Evolutionary conservation across 2,329 filamentous ascomycete species (phyloP).

Genomic region (Fusarium compactum): DNA sequence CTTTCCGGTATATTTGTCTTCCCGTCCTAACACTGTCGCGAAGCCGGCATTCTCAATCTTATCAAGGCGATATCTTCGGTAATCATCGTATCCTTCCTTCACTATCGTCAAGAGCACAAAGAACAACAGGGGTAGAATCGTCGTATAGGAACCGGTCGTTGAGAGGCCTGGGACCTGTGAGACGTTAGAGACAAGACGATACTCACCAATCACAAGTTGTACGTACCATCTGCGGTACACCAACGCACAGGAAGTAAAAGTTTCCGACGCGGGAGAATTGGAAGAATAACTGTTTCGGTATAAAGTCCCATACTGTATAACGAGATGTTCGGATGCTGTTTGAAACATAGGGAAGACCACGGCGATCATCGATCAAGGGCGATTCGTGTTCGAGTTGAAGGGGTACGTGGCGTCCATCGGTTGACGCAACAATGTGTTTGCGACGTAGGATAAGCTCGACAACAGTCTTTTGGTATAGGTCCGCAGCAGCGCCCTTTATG

Average conservation of each 20-base stretch:
- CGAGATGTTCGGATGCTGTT: constrained; percentile 83
- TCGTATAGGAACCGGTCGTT: constrained; percentile 81
- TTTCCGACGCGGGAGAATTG: constrained; percentile 90
- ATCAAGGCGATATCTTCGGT: constrained; percentile 82
- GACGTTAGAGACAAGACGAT: constrained; percentile 22
- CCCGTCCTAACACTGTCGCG: constrained; percentile 59
- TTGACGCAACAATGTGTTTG: constrained; percentile 76
- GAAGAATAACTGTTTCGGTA: constrained; percentile 86
- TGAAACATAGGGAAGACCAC: constrained; percentile 63
- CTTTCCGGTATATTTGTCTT: constrained; percentile 51
- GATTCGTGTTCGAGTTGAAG: constrained; percentile 55
- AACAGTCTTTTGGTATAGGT: constrained; percentile 55
- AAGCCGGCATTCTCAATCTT: constrained; percentile 79
- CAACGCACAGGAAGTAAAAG: constrained; percentile 87
- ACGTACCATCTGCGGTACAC: constrained; percentile 78
- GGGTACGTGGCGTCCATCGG: constrained; percentile 72
- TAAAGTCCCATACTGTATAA: constrained; percentile 86
- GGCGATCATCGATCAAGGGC: constrained; percentile 62
- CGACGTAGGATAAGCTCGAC: constrained; percentile 69
- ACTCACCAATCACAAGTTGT: background rate
- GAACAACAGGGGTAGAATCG: constrained; percentile 78
- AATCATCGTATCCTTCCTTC: constrained; percentile 91
- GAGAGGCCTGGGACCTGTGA: constrained; percentile 73
- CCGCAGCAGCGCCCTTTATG: constrained; percentile 36
- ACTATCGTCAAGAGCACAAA: constrained; percentile 84